Conservation (phyloP, 768 basidiomycete species). For the Lepiota venenata region DNA sequence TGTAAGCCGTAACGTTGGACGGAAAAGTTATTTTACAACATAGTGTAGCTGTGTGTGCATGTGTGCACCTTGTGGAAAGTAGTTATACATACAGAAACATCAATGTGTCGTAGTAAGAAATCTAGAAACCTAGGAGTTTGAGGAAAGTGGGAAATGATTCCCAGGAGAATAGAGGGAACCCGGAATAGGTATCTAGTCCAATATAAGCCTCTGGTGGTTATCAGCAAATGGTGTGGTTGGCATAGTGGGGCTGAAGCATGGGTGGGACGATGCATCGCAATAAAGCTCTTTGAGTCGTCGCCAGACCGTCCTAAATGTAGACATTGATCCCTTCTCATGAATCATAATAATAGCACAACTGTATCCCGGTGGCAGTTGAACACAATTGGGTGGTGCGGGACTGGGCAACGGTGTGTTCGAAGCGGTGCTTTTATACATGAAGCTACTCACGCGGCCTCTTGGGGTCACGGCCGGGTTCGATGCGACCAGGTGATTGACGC, state of each 20-base stretch:
- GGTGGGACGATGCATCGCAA: slow-evolving; percentile 32
- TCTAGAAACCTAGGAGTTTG: too few species aligned
- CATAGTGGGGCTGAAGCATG: slow-evolving; percentile 40
- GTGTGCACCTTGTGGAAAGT: background rate
- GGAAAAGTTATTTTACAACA: background rate
- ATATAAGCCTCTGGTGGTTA: background rate
- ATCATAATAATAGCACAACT: slow-evolving; percentile 70
- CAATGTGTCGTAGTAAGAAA: background rate
- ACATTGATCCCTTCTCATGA: slow-evolving; percentile 88
- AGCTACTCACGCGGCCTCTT: slow-evolving; percentile 8
- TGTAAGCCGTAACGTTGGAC: background rate
- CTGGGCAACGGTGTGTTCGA: slow-evolving; percentile 20
- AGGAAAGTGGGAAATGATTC: background rate
- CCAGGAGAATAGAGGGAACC: background rate
- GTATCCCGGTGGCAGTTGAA: slow-evolving; percentile 32
- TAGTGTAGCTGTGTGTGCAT: background rate
- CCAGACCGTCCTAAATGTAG: slow-evolving; percentile 79
- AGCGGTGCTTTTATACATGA: slow-evolving; percentile 13
- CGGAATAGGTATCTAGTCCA: background rate
- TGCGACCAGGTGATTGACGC: slow-evolving; percentile 14
- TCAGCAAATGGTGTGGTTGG: slow-evolving; percentile 40
- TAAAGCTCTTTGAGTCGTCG: slow-evolving; percentile 70
- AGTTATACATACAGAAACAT: slow-evolving; percentile 1
- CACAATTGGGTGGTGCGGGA: slow-evolving; percentile 10
- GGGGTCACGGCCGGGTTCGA: slow-evolving; percentile 10